Percentiles rank a stretch among this genome's conserved stretches.
Evolutionary conservation across 306 rosid species (phyloP).

Genomic region (Cicer bijugum): DNA sequence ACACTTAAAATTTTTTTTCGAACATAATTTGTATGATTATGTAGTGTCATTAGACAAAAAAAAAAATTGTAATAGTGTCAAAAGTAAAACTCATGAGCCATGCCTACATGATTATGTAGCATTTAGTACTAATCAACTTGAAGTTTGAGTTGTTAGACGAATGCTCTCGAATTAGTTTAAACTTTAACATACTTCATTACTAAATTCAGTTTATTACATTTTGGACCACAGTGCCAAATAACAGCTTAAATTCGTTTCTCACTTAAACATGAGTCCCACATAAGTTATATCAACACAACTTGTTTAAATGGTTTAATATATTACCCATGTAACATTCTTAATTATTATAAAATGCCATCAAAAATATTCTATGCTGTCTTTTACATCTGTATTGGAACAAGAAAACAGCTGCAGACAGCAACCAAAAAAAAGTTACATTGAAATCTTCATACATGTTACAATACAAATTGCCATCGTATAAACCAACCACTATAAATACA

Average conservation of each 20-base stretch:
- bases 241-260: background rate
- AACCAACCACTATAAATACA: conserved; percentile 11
- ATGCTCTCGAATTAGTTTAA: too few relatives aligned
- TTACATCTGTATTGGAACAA: background rate
- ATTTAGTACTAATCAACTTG: too few relatives aligned
- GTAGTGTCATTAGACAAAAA: too few relatives aligned
- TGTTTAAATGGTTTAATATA: background rate
- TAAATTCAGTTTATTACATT: background rate
- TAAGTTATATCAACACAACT: background rate
- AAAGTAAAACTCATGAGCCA: too few relatives aligned
- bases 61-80: too few relatives aligned
- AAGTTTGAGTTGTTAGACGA: too few relatives aligned
- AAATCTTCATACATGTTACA: conserved; percentile 19
- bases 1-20: too few relatives aligned
- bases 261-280: background rate
- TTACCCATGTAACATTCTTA: background rate
- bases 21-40: too few relatives aligned
- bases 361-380: background rate
- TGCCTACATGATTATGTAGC: too few relatives aligned
- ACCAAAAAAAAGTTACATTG: background rate
- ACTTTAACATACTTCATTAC: background rate
- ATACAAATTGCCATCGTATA: background rate
- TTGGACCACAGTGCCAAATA: background rate
- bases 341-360: background rate
- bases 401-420: conserved; percentile 21